Evolutionary conservation across 2,329 filamentous ascomycete species (phyloP).

Genomic region (Diplodia corticola): DNA sequence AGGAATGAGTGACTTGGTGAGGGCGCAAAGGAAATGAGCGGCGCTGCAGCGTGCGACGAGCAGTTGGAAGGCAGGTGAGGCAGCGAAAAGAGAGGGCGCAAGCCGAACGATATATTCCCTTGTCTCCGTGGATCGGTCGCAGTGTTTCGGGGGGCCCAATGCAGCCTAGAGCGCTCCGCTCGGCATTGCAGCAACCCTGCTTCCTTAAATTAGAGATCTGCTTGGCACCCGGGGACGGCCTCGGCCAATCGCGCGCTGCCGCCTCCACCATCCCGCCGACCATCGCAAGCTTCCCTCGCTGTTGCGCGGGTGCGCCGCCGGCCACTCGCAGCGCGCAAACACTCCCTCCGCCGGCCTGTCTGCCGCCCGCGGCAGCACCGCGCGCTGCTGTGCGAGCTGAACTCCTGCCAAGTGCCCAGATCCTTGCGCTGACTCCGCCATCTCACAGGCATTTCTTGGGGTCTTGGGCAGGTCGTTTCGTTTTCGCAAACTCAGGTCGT

Average conservation of each 20-base stretch:
- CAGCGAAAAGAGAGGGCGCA: neutral
- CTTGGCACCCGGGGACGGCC: conserved; percentile 13
- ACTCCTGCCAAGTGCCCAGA: conserved; percentile 13
- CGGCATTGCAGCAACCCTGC: conserved; percentile 12
- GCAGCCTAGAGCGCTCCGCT: neutral
- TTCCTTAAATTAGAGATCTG: conserved; percentile 15
- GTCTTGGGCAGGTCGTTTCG: conserved; percentile 2
- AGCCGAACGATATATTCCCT: conserved; percentile 14
- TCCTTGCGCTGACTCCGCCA: neutral
- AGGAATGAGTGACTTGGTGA: conserved; percentile 23
- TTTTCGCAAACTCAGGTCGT: neutral
- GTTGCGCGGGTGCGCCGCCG: conserved; percentile 10
- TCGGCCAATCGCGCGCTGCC: neutral
- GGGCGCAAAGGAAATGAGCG: neutral
- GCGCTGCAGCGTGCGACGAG: neutral
- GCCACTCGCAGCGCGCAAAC: conserved; percentile 10
- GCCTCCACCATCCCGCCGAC: conserved; percentile 10
- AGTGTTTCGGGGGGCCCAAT: conserved; percentile 14
- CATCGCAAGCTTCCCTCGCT: conserved; percentile 8
- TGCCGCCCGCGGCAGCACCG: neutral
- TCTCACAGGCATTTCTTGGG: conserved; percentile 1
- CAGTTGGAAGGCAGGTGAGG: conserved; percentile 10
- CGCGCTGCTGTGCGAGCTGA: conserved; percentile 10
- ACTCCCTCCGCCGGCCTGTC: neutral
- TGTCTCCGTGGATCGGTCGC: conserved; percentile 3